These are phyloP conservation scores for Eucalyptus sp. DNA, from an alignment of 345 rosid species.

Conservation along the genomic window DNA sequence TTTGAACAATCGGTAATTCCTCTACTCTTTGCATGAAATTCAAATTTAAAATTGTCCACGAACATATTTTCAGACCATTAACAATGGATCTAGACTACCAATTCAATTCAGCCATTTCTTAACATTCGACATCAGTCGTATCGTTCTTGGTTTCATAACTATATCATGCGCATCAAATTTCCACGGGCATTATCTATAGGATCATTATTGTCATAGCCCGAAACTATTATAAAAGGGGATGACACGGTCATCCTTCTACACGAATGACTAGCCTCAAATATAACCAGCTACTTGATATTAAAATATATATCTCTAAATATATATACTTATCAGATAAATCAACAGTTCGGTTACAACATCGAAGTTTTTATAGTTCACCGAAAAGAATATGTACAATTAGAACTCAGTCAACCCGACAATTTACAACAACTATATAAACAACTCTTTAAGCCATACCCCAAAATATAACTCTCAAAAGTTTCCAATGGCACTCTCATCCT, in stretches of 20 bases:
- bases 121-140: accelerated
- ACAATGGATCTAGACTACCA: accelerated
- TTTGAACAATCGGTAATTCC: not conserved
- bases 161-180: not conserved
- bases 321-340: accelerated
- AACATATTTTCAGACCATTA: not conserved
- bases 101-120: not conserved
- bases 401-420: accelerated
- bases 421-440: too few relatives aligned
- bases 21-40: not conserved
- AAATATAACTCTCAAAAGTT: too few relatives aligned
- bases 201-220: not conserved
- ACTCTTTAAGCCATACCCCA: too few relatives aligned
- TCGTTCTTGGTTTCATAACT: not conserved
- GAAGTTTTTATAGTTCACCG: too few relatives aligned
- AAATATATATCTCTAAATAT: too few relatives aligned
- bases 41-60: not conserved
- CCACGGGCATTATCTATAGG: accelerated
- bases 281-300: too few relatives aligned
- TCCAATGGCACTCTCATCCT: too few relatives aligned
- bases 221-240: too few relatives aligned
- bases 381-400: too few relatives aligned
- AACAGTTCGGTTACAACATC: accelerated
- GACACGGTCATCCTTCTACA: accelerated
- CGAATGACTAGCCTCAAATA: too few relatives aligned